Conservation (phyloP, 306 rosid genomes). For the Lithocarpus polystachyus region DNA sequence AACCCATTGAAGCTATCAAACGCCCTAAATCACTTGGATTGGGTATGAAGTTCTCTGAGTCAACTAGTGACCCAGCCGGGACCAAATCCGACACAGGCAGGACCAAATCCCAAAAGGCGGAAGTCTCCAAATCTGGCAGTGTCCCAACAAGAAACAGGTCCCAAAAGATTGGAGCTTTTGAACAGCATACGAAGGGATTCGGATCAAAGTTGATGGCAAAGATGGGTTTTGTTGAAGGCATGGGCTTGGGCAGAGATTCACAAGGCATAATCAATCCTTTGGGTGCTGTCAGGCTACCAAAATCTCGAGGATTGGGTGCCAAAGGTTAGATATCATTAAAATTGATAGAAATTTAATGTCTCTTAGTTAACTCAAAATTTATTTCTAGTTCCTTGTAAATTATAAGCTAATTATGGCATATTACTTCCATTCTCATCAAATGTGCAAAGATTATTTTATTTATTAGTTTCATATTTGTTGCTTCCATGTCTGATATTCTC, state of each 20-base stretch:
- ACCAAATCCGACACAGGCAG: background rate
- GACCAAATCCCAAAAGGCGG: background rate
- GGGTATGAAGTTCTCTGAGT: conserved; percentile 65
- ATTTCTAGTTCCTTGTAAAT: conserved; percentile 6
- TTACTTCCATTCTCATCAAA: background rate
- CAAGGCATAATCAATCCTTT: conserved; percentile 83
- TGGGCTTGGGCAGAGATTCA: conserved; percentile 70
- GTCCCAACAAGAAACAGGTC: conserved; percentile 28
- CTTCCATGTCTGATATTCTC: background rate
- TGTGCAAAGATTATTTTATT: background rate
- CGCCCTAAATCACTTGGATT: conserved; percentile 95
- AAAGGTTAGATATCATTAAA: conserved; percentile 25
- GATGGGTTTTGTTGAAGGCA: conserved; percentile 92
- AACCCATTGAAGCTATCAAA: conserved; percentile 72
- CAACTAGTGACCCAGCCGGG: conserved; percentile 14
- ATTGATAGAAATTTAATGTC: background rate
- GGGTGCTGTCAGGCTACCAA: conserved; percentile 61
- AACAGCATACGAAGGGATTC: conserved; percentile 83
- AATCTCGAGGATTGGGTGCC: conserved; percentile 82
- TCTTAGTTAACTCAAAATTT: background rate
- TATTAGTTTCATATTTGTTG: background rate
- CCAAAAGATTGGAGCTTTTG: conserved; percentile 59
- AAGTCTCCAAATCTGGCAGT: background rate
- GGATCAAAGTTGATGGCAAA: conserved; percentile 95
- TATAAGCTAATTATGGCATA: background rate